Percentiles rank a stretch among this genome's conserved stretches.
phyloP scores from a whole-genome alignment of 1,284 basidiomycete genomes.

The Ceratobasidium sp. region DNA sequence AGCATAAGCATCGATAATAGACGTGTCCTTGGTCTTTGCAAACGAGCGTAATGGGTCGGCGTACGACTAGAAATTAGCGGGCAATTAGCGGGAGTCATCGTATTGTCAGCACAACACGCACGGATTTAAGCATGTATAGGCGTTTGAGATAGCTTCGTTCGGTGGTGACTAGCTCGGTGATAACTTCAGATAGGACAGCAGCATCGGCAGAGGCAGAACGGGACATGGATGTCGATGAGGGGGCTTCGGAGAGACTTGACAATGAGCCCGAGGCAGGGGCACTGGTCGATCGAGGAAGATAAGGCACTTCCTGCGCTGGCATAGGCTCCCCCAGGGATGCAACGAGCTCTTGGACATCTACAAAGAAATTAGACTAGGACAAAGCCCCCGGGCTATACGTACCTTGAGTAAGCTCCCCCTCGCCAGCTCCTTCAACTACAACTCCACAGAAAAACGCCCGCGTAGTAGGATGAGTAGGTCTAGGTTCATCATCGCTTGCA shows the following conservation, averaged over 20 bases:
- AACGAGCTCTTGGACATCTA: slow-evolving; percentile 79
- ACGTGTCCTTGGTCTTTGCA: slow-evolving; percentile 79
- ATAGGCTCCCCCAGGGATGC: slow-evolving; percentile 67
- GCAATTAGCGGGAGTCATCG: slow-evolving; percentile 16
- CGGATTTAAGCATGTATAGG: slow-evolving; percentile 69
- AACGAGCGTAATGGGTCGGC: slow-evolving; percentile 88
- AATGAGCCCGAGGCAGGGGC: slow-evolving; percentile 7
- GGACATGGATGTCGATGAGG: slow-evolving; percentile 19
- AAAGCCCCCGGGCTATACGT: slow-evolving; percentile 43
- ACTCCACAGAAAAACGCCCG: slow-evolving; percentile 81
- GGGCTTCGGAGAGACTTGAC: slow-evolving; percentile 14
- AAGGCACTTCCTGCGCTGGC: slow-evolving; percentile 30
- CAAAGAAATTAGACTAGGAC: neutral
- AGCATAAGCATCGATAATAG: slow-evolving; percentile 86
- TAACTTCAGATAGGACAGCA: slow-evolving; percentile 67
- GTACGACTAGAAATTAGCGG: slow-evolving; percentile 61
- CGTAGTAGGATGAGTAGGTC: slow-evolving; percentile 54
- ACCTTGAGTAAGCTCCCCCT: slow-evolving; percentile 72
- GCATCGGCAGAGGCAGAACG: slow-evolving; percentile 52
- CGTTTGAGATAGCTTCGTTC: slow-evolving; percentile 79
- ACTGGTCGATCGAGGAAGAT: slow-evolving; percentile 25
- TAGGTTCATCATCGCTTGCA: slow-evolving; percentile 34
- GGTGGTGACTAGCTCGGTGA: slow-evolving; percentile 76
- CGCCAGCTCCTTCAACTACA: slow-evolving; percentile 76
- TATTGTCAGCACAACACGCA: slow-evolving; percentile 23